Evolutionary conservation across 2,329 filamentous ascomycete species (phyloP), one percentile per base, ranked within the genome.

Genomic region (Trichoderma atroviride): DNA sequence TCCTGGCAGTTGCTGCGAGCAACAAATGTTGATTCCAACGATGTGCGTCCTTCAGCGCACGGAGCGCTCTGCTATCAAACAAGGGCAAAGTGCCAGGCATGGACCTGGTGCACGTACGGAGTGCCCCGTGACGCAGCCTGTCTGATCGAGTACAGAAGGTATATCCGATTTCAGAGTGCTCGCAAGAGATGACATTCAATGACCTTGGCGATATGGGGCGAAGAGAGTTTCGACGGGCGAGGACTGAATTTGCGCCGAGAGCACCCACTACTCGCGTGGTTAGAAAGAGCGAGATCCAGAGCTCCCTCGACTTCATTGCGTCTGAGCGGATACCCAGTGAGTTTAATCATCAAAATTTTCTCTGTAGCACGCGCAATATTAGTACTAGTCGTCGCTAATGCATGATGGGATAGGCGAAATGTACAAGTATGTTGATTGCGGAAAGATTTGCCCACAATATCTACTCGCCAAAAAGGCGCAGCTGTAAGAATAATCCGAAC

Each of bases 21-120:
- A 65, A 40, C 22, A 29, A 27, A 53, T 31, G 35, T 16, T 43
- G 33, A 19, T 31, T 37, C n/a, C 19, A 40, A 56, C 53, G 63
- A 66, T 50, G 22, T 66, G 33, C 10, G 56, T 50, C 24, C 9
- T 40, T 19, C 14, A 37, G 10, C 14, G 59, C 60, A 63, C 31
- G 47, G 60, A 37, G 60, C 47, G 33, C 33, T 55, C 61, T 43
- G 24, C 24, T 40, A n/a, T 35, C 55, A 33, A 27, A 47, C 53
- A 58, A 56, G 40, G 63, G 53, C 40, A 4, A 13, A 29, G 14
- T 50, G 63, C 57, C 53, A 66, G 37, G 50, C 63, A 58, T 11
- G 63, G 47, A 16, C 24, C 63, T 33, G 27, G 55, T 24, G n/a
- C 52, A 47, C 37, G 27, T 24, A 47, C 43, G 27, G 59, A 16